These are phyloP conservation scores for Candida frijolesensis DNA, from an alignment of 1,139 yeast species.

Conservation along the genomic window DNA sequence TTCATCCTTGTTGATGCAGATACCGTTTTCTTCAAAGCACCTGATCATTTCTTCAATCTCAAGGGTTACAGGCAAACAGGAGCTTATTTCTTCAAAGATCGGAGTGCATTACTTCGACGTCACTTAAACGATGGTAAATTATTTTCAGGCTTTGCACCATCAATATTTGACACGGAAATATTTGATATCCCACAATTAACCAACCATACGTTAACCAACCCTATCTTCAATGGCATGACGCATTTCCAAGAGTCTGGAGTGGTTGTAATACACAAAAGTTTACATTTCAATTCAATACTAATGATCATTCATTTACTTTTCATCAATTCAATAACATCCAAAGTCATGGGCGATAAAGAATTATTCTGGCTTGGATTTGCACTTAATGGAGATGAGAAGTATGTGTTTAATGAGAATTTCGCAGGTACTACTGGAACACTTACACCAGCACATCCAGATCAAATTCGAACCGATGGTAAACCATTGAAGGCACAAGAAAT, in stretches of 20 bases:
- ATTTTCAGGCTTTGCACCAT: slow-evolving; percentile 41
- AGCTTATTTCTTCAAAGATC: slow-evolving; percentile 51
- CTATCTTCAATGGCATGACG: slow-evolving; percentile 31
- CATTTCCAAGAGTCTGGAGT: slow-evolving; percentile 59
- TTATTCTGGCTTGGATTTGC: slow-evolving; percentile 38
- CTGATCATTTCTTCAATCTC: slow-evolving; percentile 39
- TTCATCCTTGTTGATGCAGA: slow-evolving; percentile 56
- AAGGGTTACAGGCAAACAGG: slow-evolving; percentile 40
- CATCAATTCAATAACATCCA: slow-evolving; percentile 23
- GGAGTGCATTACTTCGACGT: slow-evolving; percentile 37
- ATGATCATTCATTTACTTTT: slow-evolving; percentile 34
- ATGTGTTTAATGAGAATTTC: slow-evolving; percentile 26
- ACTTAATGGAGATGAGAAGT: slow-evolving; percentile 35
- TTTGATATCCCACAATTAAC: slow-evolving; percentile 38
- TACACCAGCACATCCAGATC: slow-evolving; percentile 25
- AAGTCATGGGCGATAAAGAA: slow-evolving; percentile 39
- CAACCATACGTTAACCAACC: slow-evolving; percentile 30
- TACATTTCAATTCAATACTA: slow-evolving; percentile 32
- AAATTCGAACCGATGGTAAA: slow-evolving; percentile 22
- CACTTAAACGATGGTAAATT: slow-evolving; percentile 31
- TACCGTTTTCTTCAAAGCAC: slow-evolving; percentile 41
- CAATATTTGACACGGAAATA: slow-evolving; percentile 35
- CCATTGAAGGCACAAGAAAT: slow-evolving; percentile 30
- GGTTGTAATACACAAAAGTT: slow-evolving; percentile 46
- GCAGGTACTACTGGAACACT: slow-evolving; percentile 35